Conservation (phyloP, 768 basidiomycete genomes). For the Rhizopogon roseolus region DNA sequence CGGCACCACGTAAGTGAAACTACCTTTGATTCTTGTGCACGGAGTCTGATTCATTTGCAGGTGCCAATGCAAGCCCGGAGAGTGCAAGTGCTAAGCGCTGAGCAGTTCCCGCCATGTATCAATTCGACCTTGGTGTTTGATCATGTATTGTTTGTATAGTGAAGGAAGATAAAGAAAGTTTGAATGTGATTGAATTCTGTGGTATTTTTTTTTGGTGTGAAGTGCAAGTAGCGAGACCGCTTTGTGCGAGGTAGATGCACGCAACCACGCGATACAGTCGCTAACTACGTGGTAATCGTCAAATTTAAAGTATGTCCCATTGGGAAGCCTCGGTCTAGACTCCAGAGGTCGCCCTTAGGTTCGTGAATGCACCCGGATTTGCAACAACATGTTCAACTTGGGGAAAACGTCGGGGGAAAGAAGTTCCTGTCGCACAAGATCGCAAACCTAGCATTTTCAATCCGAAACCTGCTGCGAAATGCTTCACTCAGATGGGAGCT, state of each 20-base stretch:
- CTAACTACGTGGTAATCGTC: too few species aligned
- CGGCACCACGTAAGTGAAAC: not conserved
- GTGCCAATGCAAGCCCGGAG: not conserved
- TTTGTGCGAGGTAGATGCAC: not conserved
- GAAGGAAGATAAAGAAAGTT: not conserved
- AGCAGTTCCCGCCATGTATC: not conserved
- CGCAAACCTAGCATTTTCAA: too few species aligned
- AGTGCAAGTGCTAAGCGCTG: not conserved
- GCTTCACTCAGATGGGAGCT: too few species aligned
- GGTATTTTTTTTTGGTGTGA: not conserved
- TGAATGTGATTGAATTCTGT: not conserved
- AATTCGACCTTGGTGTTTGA: not conserved
- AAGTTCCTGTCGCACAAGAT: too few species aligned
- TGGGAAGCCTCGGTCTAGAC: too few species aligned
- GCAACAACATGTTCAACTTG: too few species aligned
- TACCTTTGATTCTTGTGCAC: not conserved
- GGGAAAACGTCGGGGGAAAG: too few species aligned
- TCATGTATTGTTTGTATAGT: not conserved
- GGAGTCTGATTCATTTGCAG: not conserved
- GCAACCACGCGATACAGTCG: not conserved
- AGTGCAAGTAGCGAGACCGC: not conserved
- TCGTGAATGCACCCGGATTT: too few species aligned
- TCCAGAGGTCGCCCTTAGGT: too few species aligned
- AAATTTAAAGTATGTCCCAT: too few species aligned
- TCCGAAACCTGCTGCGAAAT: too few species aligned